Percentiles rank a stretch among this genome's conserved stretches.
Evolutionary conservation across 805 yeast species (phyloP).

Genomic region (Nakazawaea molendinolei): DNA sequence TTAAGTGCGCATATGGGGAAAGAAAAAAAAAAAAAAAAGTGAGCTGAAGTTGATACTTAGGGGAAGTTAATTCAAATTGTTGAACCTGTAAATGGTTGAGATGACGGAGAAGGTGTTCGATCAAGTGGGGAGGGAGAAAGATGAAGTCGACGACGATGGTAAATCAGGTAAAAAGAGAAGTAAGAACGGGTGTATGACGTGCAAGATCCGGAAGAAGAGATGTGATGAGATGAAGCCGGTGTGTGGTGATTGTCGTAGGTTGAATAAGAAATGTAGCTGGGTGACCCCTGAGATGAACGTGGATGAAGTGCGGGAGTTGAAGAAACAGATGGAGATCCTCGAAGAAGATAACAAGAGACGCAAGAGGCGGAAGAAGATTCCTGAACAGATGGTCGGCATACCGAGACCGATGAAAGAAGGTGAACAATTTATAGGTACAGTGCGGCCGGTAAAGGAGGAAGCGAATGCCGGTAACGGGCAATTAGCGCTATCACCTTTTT

Average conservation of each 20-base stretch:
- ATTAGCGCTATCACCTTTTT: constrained; percentile 20
- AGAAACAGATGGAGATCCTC: constrained; percentile 28
- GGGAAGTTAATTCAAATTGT: no score
- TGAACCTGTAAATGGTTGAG: no score
- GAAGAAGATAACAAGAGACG: constrained; percentile 37
- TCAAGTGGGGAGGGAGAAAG: no score
- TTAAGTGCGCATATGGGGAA: no score
- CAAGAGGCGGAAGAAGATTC: constrained; percentile 25
- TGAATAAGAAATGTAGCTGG: constrained; percentile 42
- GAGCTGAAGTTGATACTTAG: no score
- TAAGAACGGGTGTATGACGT: constrained; percentile 59
- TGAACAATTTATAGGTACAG: no score
- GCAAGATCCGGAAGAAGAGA: constrained; percentile 58
- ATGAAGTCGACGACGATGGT: not conserved
- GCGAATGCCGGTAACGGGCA: no score
- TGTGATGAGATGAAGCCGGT: constrained; percentile 45
- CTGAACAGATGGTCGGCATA: no score
- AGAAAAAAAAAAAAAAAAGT: no score
- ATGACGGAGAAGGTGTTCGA: no score
- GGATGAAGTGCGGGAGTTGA: constrained; percentile 29
- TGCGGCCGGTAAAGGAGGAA: no score
- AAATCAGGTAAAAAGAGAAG: constrained; percentile 32
- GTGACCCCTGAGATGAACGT: constrained; percentile 37
- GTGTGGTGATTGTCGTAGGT: constrained; percentile 43
- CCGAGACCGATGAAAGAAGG: not conserved